Conservation (phyloP, 345 rosid genomes). For the Psidium friedrichsthalianum region DNA sequence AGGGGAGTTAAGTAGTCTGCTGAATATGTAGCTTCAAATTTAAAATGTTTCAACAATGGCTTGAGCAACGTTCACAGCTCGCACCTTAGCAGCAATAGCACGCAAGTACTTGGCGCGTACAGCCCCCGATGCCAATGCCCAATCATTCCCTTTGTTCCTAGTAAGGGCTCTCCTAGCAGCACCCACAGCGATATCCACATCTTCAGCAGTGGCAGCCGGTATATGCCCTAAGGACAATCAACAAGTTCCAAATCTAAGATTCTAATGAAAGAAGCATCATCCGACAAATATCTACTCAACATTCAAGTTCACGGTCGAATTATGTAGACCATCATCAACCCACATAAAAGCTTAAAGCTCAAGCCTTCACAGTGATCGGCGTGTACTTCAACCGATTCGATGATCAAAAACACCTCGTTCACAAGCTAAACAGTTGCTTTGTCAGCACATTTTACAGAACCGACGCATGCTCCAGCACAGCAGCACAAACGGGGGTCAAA, state of each 20-base stretch:
- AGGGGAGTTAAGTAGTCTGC: not conserved
- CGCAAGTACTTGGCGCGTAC: constrained; percentile 84
- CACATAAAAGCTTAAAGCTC: not conserved
- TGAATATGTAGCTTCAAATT: not conserved
- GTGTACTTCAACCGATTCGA: not conserved
- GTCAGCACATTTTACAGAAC: not conserved
- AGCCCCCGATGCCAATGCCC: constrained; percentile 76
- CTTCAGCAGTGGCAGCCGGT: constrained; percentile 91
- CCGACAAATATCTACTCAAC: not conserved
- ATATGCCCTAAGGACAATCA: constrained; percentile 52
- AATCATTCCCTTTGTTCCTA: constrained; percentile 67
- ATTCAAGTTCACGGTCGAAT: not conserved
- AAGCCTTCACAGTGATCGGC: not conserved
- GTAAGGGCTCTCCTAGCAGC: constrained; percentile 71
- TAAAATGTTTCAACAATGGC: not conserved
- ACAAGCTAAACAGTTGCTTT: not conserved
- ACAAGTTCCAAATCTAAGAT: not conserved
- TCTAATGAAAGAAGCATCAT: not conserved
- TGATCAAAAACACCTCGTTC: not conserved
- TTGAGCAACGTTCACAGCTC: accelerated
- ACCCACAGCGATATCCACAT: constrained; percentile 83
- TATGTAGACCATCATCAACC: not conserved
- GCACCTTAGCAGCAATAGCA: constrained; percentile 95
- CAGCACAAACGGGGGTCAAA: not conserved
- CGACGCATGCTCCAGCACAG: not conserved